Evolutionary conservation across 805 yeast genomes (phyloP), one percentile per base, ranked within the genome.

Genomic region (Pichia rugopelliculosa): DNA sequence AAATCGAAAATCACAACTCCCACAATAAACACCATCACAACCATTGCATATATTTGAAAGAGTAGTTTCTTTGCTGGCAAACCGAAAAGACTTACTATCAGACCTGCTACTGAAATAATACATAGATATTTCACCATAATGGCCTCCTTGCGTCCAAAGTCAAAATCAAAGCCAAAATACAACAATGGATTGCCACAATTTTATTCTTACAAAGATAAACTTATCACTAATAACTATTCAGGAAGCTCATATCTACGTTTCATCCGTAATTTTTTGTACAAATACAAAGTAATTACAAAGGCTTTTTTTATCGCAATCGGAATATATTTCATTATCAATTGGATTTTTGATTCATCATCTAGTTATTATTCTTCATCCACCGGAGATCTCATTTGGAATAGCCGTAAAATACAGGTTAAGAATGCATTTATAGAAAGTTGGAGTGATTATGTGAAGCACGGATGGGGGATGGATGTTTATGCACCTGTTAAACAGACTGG

Each of bases 401-500:
- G 54, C 4, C 74, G 79, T 47, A 80, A 79, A 55, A 64, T 68
- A 13, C 76, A 75, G 53, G 90, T 89, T 26, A 80, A 73, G 56
- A 60, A 69, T n/a, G 87, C 79, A 4, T 86, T 90, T 58, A 68
- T 79, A 47, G 82, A 81, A 38, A 76, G 90, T 7, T 90, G 96
- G 96, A 69, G 70, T 24, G 84, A 82, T 45, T 90, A 90, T 59
- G 79, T 77, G 44, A 66, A 71, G 24, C 72, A 85, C 58, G 96
- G 85, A 0, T 87, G 95, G 90, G 96, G 96, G 8, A 73, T 71
- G 50, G 97, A 89, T 60, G 77, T 81, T 1, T 89, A 84, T 58
- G 71, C 72, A 37, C 96, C 96, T 0, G 59, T 84, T n/a, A 62
- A 75, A 8, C 76, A 79, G 44, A 64, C 56, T 1, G 87, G 85